Percentiles rank a stretch among this genome's conserved stretches.
These are phyloP conservation scores for Syzygium oleosum DNA, from an alignment of 345 rosid species.

Conservation along the genomic window DNA sequence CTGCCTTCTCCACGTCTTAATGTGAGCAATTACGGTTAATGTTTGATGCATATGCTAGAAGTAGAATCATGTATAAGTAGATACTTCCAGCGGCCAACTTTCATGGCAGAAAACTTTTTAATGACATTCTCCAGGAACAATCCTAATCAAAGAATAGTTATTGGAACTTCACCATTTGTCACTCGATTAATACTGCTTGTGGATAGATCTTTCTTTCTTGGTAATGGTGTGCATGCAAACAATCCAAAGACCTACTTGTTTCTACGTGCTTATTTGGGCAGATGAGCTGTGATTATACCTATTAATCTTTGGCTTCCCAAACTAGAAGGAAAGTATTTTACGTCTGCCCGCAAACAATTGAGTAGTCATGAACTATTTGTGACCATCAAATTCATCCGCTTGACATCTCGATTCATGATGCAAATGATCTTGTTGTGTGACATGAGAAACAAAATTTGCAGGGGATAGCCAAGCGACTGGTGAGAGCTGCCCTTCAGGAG, in stretches of 20 bases:
- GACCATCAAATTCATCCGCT: neutral
- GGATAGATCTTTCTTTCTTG: neutral
- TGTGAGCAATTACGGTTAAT: neutral
- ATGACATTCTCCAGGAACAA: neutral
- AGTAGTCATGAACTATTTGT: neutral
- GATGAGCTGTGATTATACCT: neutral
- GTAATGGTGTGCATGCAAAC: neutral
- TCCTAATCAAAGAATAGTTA: neutral
- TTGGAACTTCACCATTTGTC: neutral
- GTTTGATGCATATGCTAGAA: neutral
- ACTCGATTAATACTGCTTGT: neutral
- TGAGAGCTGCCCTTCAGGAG: slow-evolving; percentile 41
- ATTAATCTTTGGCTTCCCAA: neutral
- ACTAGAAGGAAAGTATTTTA: neutral
- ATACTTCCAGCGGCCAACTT: neutral
- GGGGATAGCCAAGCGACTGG: slow-evolving; percentile 56
- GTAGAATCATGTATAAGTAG: neutral
- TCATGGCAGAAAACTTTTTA: neutral
- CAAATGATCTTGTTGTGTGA: neutral
- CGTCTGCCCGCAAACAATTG: neutral
- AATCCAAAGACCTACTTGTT: neutral
- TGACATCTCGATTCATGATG: neutral
- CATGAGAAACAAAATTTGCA: neutral
- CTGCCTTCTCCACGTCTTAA: neutral
- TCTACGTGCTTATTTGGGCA: neutral